Evolutionary conservation across 1,284 basidiomycete genomes (phyloP).

Genomic region (Xanthoconium separans): DNA sequence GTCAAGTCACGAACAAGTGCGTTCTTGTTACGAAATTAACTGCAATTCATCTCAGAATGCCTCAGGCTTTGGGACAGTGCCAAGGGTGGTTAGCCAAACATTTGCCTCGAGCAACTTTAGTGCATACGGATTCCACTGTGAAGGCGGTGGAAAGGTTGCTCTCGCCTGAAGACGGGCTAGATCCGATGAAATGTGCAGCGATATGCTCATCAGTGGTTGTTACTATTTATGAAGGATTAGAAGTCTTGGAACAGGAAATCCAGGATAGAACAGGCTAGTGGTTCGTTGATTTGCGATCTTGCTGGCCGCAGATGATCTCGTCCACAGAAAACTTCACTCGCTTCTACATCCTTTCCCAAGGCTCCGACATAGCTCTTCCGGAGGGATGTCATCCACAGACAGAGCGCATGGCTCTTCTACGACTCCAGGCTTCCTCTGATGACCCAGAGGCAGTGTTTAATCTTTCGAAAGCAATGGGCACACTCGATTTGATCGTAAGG

Average conservation of each 20-base stretch:
- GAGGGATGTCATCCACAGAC: conserved; percentile 4
- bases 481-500: conserved; percentile 29
- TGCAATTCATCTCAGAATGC: conserved; percentile 2
- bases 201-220: conserved; percentile 69
- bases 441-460: conserved; percentile 6
- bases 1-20: conserved; percentile 75
- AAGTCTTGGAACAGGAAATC: conserved; percentile 57
- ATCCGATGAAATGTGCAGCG: conserved; percentile 54
- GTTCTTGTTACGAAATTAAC: background rate
- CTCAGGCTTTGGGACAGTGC: conserved; percentile 78
- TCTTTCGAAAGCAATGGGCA: conserved; percentile 16
- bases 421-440: conserved; percentile 27
- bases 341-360: conserved; percentile 54
- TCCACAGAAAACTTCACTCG: conserved; percentile 60
- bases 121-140: conserved; percentile 66
- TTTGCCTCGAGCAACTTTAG: conserved; percentile 50
- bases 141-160: conserved; percentile 59
- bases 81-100: conserved; percentile 50
- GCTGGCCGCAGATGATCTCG: background rate
- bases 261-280: conserved; percentile 57
- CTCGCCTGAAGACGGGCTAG: conserved; percentile 25
- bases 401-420: conserved; percentile 40
- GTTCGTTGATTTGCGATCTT: background rate
- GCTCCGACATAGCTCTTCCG: conserved; percentile 30
- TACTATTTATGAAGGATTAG: conserved; percentile 54